phyloP scores from a whole-genome alignment of 2,329 filamentous ascomycete genomes.

The Juglanconis juglandina region DNA sequence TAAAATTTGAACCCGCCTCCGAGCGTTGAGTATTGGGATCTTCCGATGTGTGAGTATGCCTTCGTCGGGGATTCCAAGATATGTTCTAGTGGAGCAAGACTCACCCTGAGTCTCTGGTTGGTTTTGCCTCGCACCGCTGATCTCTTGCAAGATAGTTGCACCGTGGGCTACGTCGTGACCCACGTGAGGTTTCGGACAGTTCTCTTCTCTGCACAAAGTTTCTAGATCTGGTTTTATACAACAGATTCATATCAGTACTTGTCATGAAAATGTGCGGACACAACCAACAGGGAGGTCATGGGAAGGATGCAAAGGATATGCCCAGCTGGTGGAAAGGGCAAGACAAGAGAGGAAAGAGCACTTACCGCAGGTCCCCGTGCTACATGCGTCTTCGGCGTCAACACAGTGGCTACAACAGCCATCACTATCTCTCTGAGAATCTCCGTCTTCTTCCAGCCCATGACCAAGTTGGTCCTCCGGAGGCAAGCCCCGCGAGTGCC shows the following conservation, averaged over 20 bases:
- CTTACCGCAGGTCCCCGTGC: conserved; percentile 15
- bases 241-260: conserved; percentile 18
- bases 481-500: not conserved
- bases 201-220: conserved; percentile 24
- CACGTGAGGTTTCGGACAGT: conserved; percentile 21
- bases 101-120: not conserved
- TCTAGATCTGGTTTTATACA: conserved; percentile 19
- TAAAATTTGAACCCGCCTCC: not conserved
- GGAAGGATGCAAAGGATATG: not conserved
- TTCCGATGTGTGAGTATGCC: not conserved
- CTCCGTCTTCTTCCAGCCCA: conserved; percentile 3
- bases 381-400: conserved; percentile 14
- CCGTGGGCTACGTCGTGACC: conserved; percentile 25
- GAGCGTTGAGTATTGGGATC: not conserved
- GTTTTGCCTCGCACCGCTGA: conserved; percentile 18
- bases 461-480: not conserved
- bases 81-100: not conserved
- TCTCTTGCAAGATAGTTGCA: conserved; percentile 18
- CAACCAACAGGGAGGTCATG: not conserved
- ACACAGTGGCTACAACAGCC: conserved; percentile 15
- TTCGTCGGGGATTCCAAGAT: not conserved
- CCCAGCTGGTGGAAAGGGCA: not conserved
- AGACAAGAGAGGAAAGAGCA: not conserved
- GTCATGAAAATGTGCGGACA: not conserved
- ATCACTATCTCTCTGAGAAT: conserved; percentile 5